A percentile compares a stretch with the other conserved stretches of the same genome.
phyloP scores from a whole-genome alignment of 1,139 yeast genomes.

The Magnusiomyces suaveolens region DNA sequence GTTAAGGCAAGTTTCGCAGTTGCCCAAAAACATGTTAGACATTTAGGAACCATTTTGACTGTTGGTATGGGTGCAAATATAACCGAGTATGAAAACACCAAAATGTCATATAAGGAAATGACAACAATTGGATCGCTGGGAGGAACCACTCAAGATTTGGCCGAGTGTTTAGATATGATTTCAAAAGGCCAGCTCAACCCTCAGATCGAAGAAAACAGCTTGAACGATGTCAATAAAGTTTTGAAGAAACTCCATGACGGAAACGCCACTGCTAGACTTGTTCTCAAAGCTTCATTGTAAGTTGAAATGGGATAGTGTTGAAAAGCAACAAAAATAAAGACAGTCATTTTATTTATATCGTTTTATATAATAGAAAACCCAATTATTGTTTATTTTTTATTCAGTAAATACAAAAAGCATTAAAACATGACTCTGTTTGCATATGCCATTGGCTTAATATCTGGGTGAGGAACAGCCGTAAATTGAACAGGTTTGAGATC shows the following conservation, averaged over 20 bases:
- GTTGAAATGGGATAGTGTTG: neutral
- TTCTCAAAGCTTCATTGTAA: slow-evolving; percentile 26
- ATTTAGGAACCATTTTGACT: slow-evolving; percentile 36
- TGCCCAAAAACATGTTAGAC: slow-evolving; percentile 29
- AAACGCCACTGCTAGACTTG: slow-evolving; percentile 39
- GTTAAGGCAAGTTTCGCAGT: slow-evolving; percentile 31
- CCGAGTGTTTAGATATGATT: slow-evolving; percentile 40
- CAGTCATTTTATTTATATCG: too few relatives aligned
- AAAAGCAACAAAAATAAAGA: neutral
- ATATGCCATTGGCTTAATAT: slow-evolving; percentile 91
- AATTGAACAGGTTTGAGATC: slow-evolving; percentile 50
- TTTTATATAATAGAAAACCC: too few relatives aligned
- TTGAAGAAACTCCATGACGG: slow-evolving; percentile 36
- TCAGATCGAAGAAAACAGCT: slow-evolving; percentile 21
- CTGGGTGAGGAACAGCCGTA: slow-evolving; percentile 82
- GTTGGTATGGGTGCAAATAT: slow-evolving; percentile 39
- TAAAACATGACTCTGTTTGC: slow-evolving; percentile 36
- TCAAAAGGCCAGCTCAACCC: slow-evolving; percentile 38
- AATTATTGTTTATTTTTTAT: too few relatives aligned
- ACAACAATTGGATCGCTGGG: slow-evolving; percentile 39
- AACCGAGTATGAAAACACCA: slow-evolving; percentile 30
- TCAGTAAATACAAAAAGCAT: neutral
- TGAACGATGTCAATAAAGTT: slow-evolving; percentile 35
- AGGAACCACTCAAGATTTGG: slow-evolving; percentile 40
- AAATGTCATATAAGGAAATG: slow-evolving; percentile 36